Percentiles rank a stretch among this genome's conserved stretches.
These are phyloP conservation scores for Lupinus albus DNA, from an alignment of 306 rosid species.

Conservation along the genomic window DNA sequence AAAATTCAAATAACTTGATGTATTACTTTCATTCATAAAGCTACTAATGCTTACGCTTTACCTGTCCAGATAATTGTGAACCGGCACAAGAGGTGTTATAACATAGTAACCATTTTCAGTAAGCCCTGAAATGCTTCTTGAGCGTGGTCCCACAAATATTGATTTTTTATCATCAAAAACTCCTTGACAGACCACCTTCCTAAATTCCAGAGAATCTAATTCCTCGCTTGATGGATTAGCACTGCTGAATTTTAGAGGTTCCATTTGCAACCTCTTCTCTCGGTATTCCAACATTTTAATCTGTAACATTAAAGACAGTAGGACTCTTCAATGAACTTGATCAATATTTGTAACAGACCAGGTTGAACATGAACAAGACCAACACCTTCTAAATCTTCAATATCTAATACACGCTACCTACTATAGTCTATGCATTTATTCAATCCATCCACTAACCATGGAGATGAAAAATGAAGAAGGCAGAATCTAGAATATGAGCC, in stretches of 20 bases:
- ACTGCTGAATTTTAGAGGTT: constrained; percentile 60
- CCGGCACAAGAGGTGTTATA: constrained; percentile 82
- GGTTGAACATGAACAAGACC: constrained; percentile 6
- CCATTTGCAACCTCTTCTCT: constrained; percentile 72
- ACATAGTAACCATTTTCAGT: constrained; percentile 91
- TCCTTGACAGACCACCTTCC: constrained; percentile 73
- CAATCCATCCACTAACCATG: constrained; percentile 1
- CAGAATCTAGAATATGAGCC: constrained; percentile 26
- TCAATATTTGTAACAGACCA: constrained; percentile 1
- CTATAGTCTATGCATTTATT: neutral
- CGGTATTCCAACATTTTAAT: constrained; percentile 72
- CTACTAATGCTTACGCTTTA: constrained; percentile 37
- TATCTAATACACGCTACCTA: constrained; percentile 3
- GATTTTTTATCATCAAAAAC: constrained; percentile 76
- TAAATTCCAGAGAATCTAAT: constrained; percentile 72
- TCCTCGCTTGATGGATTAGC: constrained; percentile 52
- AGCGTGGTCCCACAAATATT: constrained; percentile 89
- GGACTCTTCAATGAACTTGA: constrained; percentile 11
- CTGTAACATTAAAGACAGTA: constrained; percentile 45
- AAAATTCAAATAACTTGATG: constrained; percentile 9
- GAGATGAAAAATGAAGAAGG: constrained; percentile 27
- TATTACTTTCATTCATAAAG: constrained; percentile 27
- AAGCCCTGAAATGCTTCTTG: constrained; percentile 95
- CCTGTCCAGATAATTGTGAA: constrained; percentile 63
- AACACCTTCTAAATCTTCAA: constrained; percentile 3